Evolutionary conservation across 2,329 filamentous ascomycete genomes (phyloP).

Genomic region (Sporothrix pseudoabietina): DNA sequence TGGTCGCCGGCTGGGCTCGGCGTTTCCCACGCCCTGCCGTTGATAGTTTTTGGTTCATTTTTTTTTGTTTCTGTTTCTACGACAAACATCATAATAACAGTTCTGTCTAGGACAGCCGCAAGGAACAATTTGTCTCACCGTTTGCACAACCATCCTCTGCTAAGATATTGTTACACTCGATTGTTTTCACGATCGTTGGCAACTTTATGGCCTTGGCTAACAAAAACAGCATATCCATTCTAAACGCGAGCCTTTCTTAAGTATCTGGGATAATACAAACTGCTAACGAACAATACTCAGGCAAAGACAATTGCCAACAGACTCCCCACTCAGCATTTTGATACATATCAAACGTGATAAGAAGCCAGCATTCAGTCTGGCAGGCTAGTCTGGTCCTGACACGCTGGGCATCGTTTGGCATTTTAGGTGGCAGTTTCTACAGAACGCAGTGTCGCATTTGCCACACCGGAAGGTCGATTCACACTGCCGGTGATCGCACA

Average conservation of each 20-base stretch:
- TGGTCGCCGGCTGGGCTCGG: background rate
- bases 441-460: conserved; percentile 14
- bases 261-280: background rate
- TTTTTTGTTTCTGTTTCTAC: background rate
- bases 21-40: background rate
- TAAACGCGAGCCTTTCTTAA: background rate
- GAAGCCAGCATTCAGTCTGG: background rate
- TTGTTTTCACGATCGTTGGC: background rate
- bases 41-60: background rate
- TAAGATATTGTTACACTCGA: too few species aligned
- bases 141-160: background rate
- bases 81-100: background rate
- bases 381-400: background rate
- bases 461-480: conserved; percentile 3
- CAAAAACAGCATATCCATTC: background rate
- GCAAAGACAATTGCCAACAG: background rate
- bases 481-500: background rate
- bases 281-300: background rate
- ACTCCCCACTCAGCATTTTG: background rate
- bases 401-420: background rate
- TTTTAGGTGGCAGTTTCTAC: background rate
- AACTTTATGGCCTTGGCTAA: background rate
- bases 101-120: background rate
- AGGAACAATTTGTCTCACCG: background rate
- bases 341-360: background rate